Base-by-base conservation (phyloP, 495 filamentous ascomycete genomes). In the Rhizodiscina lignyota region DNA sequence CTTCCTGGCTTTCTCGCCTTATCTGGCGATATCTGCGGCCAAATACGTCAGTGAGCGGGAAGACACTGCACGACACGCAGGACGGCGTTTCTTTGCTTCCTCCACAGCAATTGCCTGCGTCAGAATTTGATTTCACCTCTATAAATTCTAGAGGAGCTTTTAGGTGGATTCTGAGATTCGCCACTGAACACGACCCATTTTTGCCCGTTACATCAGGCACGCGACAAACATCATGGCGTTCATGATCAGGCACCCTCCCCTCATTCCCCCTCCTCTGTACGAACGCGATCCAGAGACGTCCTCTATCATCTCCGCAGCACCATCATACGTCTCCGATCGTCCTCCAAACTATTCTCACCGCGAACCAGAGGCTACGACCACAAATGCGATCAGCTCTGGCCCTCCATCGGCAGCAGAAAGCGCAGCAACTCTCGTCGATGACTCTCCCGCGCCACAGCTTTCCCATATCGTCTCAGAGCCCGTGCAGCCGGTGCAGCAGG, bases 311-410 rank as follows among this genome's bases (percentile, higher is more conserved):
- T 32, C 51, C 22, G 17, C 50, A n/a, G 50, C 52, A 15, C 51
- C 51, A 1, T 54, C 48, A 3, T 56, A 53, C 39, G 48, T 50
- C 41, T 53, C 52, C 13, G 48, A 49, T n/a, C 44, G 42, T 0
- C 52, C 52, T 8, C 48, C 52, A 1, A 53, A 55, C 43, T 34
- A 38, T 16, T 52, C 46, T 5, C 43, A 35, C 4, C 27, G 41
- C 2, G 8, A 27, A 27, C 24, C 24, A 8, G 24, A 6, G 8
- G 6, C 24, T 13, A 13, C 6, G 13, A 6, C 8, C 24, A 27
- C 24, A 27, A 27, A 13, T 13, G 24, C 6, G 13, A 13, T 8
- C 24, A 27, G 13, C 24, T 8, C 13, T 27, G 8, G 24, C 6
- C 24, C 13, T 6, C 24, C 24, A 27, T 27, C 24, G 6, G 13